Conservation (phyloP, 768 basidiomycete genomes). For the Boletus rubropictus region DNA sequence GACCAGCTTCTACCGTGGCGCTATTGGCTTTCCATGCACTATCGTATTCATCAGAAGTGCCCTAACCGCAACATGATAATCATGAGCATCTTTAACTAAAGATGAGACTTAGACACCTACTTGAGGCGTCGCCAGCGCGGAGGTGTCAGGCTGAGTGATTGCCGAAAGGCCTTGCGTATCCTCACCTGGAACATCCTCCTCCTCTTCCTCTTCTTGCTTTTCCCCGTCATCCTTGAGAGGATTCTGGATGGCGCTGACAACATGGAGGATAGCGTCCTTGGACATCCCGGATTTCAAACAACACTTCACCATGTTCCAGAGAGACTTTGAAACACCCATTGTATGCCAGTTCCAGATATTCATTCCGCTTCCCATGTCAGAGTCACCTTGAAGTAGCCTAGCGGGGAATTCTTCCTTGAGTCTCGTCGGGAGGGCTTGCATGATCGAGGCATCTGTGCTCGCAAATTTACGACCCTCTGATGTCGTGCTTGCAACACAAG, state of each 20-base stretch:
- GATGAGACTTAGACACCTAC: conserved; percentile 15
- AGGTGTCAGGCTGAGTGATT: conserved; percentile 20
- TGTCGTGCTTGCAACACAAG: conserved; percentile 40
- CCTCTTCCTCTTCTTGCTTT: conserved; percentile 31
- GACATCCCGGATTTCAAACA: conserved; percentile 52
- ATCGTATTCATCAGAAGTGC: conserved; percentile 48
- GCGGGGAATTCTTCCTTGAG: conserved; percentile 75
- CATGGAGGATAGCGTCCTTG: conserved; percentile 54
- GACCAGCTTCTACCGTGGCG: conserved; percentile 32
- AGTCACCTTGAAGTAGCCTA: conserved; percentile 48
- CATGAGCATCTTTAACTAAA: neutral
- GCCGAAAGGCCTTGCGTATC: conserved; percentile 21
- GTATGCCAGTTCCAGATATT: conserved; percentile 76
- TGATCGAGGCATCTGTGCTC: conserved; percentile 66
- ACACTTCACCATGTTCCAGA: conserved; percentile 72
- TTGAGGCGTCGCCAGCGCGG: conserved; percentile 21
- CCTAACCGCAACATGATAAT: conserved; percentile 32
- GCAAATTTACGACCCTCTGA: conserved; percentile 61
- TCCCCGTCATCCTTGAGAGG: conserved; percentile 32
- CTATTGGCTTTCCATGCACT: conserved; percentile 61
- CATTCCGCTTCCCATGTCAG: conserved; percentile 51
- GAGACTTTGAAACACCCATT: conserved; percentile 59
- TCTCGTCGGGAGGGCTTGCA: conserved; percentile 60
- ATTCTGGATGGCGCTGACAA: conserved; percentile 55
- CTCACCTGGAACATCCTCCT: conserved; percentile 31